These are phyloP conservation scores for Russula emetica DNA, from an alignment of 768 basidiomycete genomes.

Conservation along the genomic window DNA sequence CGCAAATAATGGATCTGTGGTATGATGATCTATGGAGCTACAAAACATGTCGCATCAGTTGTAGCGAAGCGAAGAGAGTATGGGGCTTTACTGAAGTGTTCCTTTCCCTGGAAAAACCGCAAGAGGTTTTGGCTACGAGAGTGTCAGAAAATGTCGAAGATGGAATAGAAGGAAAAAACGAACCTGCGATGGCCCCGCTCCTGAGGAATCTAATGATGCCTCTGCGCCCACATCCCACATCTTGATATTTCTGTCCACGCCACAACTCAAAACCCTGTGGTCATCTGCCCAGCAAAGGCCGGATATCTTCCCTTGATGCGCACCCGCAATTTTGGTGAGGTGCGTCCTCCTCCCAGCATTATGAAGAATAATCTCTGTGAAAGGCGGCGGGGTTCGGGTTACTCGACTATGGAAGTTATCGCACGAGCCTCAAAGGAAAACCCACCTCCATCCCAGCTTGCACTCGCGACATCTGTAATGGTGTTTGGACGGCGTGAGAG, in stretches of 20 bases:
- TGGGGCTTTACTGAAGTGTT: slow-evolving; percentile 76
- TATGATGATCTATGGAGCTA: slow-evolving; percentile 93
- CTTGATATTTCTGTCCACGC: slow-evolving; percentile 78
- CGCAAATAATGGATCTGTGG: slow-evolving; percentile 83
- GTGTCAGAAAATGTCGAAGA: background rate
- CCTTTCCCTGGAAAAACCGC: slow-evolving; percentile 80
- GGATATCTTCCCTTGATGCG: slow-evolving; percentile 83
- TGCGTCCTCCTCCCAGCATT: slow-evolving; percentile 60
- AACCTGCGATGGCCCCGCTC: slow-evolving; percentile 41
- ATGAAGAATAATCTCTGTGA: slow-evolving; percentile 83
- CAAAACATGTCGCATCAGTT: slow-evolving; percentile 6
- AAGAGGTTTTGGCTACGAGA: slow-evolving; percentile 47
- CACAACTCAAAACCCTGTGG: slow-evolving; percentile 67
- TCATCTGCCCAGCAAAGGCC: slow-evolving; percentile 71
- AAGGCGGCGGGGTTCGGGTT: background rate
- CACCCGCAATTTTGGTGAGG: slow-evolving; percentile 54
- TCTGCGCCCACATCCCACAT: slow-evolving; percentile 57
- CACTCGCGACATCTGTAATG: slow-evolving; percentile 34
- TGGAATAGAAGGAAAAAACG: slow-evolving; percentile 3
- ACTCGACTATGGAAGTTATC: background rate
- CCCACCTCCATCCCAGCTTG: slow-evolving; percentile 94
- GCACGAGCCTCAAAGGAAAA: slow-evolving; percentile 21
- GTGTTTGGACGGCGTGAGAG: slow-evolving; percentile 18
- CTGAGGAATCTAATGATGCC: slow-evolving; percentile 31
- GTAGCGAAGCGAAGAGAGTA: background rate